Evolutionary conservation across 495 filamentous ascomycete species (phyloP), one percentile per base, ranked within the genome.

Genomic region (Hypoxylon crocopeplum): DNA sequence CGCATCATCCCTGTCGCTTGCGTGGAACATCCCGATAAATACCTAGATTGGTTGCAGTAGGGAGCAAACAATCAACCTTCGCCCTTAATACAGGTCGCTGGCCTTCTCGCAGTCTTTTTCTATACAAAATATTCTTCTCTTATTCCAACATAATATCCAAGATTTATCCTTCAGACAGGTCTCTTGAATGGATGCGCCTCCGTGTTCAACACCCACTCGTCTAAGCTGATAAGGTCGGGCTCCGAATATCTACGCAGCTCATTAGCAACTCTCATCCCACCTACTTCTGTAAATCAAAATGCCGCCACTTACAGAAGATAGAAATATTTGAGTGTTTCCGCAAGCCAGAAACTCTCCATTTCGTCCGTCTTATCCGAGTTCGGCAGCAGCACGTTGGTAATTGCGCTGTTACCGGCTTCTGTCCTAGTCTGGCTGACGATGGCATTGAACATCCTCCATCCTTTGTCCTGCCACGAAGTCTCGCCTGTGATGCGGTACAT

Each of bases 401-500:
- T 90, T 38, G 88, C 88, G 5, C 84, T 86, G 66, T 91, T 84
- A 13, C 87, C 92, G 38, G 81, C 73, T 22, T 84, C 79, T 3
- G 89, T 86, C 10, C 72, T 76, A 10, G 91, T 93, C 54, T 86
- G 72, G 51, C 79, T 79, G 22, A 85, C 74, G 59, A 96, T 82
- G 7, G 91, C 82, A 66, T 87, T 74, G 69, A 92, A 96, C 92
- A 97, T 97, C 42, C 84, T 81, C 92, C 92, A 97, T 15, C 92
- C 92, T 62, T 89, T 89, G 50, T 89, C 84, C 48, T 91, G 90
- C 91, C 91, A 97, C 39, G 75, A 70, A 0, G 80, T 71, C 49
- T 94, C 89, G 47, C 91, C 92, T 0, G 92, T 96, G 59, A 94
- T 86, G 66, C 92, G 89, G 77, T 89, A 96, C 88, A 96, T 91